Percentiles rank a stretch among this genome's conserved stretches.
Conservation (phyloP, 352 stramenopile genomes). For the Pseudoperonospora humuli region DNA sequence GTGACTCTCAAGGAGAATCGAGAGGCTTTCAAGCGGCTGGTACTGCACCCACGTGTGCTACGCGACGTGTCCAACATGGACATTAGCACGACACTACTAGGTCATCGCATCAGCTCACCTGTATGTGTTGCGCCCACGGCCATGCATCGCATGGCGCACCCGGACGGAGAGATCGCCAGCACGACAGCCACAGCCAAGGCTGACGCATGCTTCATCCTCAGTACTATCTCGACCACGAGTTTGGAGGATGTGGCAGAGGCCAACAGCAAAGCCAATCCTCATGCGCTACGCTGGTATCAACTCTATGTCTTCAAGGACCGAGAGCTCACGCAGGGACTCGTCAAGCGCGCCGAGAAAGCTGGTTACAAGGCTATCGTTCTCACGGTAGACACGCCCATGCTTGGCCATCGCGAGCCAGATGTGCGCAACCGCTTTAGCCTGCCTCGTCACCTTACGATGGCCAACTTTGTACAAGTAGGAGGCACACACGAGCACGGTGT, state of each 20-base stretch:
- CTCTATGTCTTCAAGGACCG: constrained; percentile 95
- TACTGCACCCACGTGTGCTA: constrained; percentile 92
- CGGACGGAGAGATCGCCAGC: constrained; percentile 88
- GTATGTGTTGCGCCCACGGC: constrained; percentile 90
- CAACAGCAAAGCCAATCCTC: constrained; percentile 47
- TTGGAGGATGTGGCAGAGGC: constrained; percentile 46
- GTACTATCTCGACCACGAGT: constrained; percentile 61
- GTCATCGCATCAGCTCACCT: constrained; percentile 83
- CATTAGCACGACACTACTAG: constrained; percentile 88
- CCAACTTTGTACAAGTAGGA: constrained; percentile 36
- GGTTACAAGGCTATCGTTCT: constrained; percentile 94
- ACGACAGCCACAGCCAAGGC: constrained; percentile 74
- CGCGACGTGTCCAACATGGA: constrained; percentile 91
- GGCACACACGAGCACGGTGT: constrained; percentile 61
- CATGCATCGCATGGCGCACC: constrained; percentile 94
- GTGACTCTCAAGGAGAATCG: constrained; percentile 67
- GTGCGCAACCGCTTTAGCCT: constrained; percentile 90
- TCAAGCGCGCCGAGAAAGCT: constrained; percentile 85
- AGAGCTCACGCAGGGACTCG: constrained; percentile 88
- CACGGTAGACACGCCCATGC: constrained; percentile 94
- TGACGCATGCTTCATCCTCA: constrained; percentile 89
- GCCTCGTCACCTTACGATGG: constrained; percentile 57
- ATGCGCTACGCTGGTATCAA: constrained; percentile 91
- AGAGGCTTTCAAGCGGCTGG: constrained; percentile 87
- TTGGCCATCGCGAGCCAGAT: constrained; percentile 92